phyloP scores from a whole-genome alignment of 2,329 filamentous ascomycete species.

The Aspergillus sp. region DNA sequence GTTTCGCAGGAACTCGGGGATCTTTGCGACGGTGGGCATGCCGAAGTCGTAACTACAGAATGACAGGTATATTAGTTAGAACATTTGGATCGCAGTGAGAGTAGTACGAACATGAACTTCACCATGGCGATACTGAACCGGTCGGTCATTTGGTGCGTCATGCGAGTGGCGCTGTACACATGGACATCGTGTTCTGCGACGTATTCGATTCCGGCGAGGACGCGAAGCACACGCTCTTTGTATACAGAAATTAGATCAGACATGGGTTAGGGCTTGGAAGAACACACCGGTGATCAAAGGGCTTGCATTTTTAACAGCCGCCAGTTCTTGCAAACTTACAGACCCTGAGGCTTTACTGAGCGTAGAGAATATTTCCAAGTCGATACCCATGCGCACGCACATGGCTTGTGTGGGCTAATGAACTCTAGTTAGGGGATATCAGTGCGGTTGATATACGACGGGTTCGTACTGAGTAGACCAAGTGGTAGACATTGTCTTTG shows the following conservation, averaged over 20 bases:
- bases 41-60: slow-evolving; percentile 12
- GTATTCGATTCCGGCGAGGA: slow-evolving; percentile 17
- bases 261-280: no score
- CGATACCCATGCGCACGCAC: slow-evolving; percentile 17
- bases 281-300: slow-evolving; percentile 10
- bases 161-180: slow-evolving; percentile 11
- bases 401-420: slow-evolving; percentile 14
- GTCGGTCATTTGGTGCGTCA: slow-evolving; percentile 17
- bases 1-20: slow-evolving; percentile 14
- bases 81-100: no score
- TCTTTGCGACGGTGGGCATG: slow-evolving; percentile 7
- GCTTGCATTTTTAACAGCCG: slow-evolving; percentile 13
- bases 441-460: neutral
- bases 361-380: slow-evolving; percentile 16
- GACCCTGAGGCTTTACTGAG: slow-evolving; percentile 6
- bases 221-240: slow-evolving; percentile 17
- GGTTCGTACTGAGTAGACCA: slow-evolving; percentile 12
- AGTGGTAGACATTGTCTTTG: slow-evolving; percentile 9
- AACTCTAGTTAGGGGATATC: neutral
- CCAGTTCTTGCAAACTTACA: slow-evolving; percentile 11
- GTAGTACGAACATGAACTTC: slow-evolving; percentile 11
- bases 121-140: slow-evolving; percentile 7
- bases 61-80: neutral
- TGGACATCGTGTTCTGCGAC: slow-evolving; percentile 14
- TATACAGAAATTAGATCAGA: no score